Evolutionary conservation across 1,284 basidiomycete genomes (phyloP), one percentile per base, ranked within the genome.

Genomic region (Pseudozyma hubeiensis): DNA sequence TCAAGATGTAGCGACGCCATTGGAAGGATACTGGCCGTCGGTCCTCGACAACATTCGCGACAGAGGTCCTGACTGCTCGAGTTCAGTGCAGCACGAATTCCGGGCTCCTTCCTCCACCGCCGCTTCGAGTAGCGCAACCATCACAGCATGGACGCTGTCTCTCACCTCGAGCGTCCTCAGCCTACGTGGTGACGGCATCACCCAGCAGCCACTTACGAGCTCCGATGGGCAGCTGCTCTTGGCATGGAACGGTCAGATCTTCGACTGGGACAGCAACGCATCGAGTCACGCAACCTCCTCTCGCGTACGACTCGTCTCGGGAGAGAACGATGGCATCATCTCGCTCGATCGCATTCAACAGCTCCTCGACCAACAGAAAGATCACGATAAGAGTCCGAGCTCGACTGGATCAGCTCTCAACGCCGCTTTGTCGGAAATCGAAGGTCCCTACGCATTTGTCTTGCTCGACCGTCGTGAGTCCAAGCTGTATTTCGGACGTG

Each of bases 401-500:
- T 16, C 30, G n/a, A 48, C 54, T 13, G 13, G 53, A 19, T 7
- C 34, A 0, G 48, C 54, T 0, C 19, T 70, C 46, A 34, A 45
- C 44, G 1, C 31, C n/a, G 63, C 72, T 4, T 46, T 80, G n/a
- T 55, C 64, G 0, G 40, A 59, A 4, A 41, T 82, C 37, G 81
- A 84, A 53, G 82, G 76, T 0, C 80, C 81, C 2, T 83, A 80
- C 44, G 81, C 81, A 2, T 78, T 80, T 35, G 70, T 78, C 0
- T 63, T 84, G 11, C 30, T 82, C 17, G 82, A 84, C 41, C 40
- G 30, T 33, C 24, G 5, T 13, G 16, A 46, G 17, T 41, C 54
- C 68, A 7, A 87, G 85, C 37, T 97, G 4, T 91, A 90, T 84
- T 95, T 92, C 81, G 92, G 89, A 6, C 88, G 95, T 48, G 96